Evolutionary conservation across 345 rosid genomes (phyloP).

Genomic region (Camelina sativa): DNA sequence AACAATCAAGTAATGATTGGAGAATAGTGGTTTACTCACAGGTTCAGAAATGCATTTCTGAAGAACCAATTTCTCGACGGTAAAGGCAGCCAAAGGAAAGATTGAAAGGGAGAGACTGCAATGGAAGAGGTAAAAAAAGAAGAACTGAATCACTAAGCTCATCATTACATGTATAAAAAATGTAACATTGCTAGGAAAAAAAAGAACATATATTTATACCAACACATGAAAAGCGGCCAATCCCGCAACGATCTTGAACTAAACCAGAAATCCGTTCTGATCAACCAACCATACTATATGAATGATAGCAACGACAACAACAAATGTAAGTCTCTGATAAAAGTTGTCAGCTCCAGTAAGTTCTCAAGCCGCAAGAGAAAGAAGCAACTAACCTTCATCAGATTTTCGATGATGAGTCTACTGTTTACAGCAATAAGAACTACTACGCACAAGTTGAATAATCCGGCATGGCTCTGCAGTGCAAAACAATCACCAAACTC

Average conservation of each 20-base stretch:
- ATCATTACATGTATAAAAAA: not conserved
- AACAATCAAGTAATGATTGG: conserved; percentile 1
- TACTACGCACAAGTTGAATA: conserved; percentile 94
- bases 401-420: conserved; percentile 91
- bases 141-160: conserved; percentile 1
- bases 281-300: conserved; percentile 96
- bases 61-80: conserved; percentile 76
- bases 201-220: conserved; percentile 51
- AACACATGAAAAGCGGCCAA: conserved; percentile 99
- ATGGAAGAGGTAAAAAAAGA: not conserved
- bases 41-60: conserved; percentile 58
- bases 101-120: conserved; percentile 87
- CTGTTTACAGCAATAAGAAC: conserved; percentile 97
- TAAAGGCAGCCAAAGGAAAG: conserved; percentile 78
- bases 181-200: not conserved
- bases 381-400: conserved; percentile 75
- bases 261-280: conserved; percentile 90
- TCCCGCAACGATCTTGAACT: conserved; percentile 85
- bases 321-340: not conserved
- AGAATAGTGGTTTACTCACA: conserved; percentile 54
- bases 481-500: conserved; percentile 16
- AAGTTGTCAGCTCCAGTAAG: not conserved
- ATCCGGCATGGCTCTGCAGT: conserved; percentile 97
- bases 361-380: not conserved
- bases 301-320: conserved; percentile 21